These are phyloP conservation scores for Calonectria pauciramosa DNA, from an alignment of 2,329 filamentous ascomycete genomes.

Conservation along the genomic window DNA sequence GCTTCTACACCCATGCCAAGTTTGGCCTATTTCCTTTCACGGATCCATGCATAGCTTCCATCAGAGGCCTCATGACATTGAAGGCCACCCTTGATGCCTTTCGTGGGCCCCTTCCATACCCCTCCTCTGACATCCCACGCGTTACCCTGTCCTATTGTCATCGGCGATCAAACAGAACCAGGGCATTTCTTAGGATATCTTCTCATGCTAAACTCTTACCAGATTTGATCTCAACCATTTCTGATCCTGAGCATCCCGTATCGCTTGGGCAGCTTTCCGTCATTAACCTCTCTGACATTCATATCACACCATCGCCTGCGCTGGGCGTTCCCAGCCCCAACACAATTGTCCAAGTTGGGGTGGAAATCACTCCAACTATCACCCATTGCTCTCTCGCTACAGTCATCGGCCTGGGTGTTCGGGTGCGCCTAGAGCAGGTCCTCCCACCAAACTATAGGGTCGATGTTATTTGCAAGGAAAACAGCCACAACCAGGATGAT, in stretches of 20 bases:
- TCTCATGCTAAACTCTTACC: constrained; percentile 38
- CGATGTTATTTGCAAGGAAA: constrained; percentile 94
- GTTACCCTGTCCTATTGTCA: not conserved
- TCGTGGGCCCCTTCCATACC: not conserved
- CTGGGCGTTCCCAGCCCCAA: constrained; percentile 59
- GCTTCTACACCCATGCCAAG: not conserved
- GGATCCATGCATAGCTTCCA: constrained; percentile 6
- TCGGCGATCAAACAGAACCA: not conserved
- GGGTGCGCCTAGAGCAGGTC: constrained; percentile 90
- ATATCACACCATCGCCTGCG: constrained; percentile 68
- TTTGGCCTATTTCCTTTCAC: constrained; percentile 14
- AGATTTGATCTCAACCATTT: constrained; percentile 96
- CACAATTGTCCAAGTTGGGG: constrained; percentile 79
- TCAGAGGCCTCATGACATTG: not conserved
- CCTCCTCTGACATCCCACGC: not conserved
- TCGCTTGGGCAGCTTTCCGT: constrained; percentile 94
- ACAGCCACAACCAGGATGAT: constrained; percentile 94
- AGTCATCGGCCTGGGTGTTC: constrained; percentile 93
- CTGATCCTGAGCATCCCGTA: constrained; percentile 95
- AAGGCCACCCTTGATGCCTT: not conserved
- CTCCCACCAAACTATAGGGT: constrained; percentile 92
- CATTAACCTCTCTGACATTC: constrained; percentile 95
- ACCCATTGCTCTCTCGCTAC: constrained; percentile 97
- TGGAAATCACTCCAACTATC: constrained; percentile 95
- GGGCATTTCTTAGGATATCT: not conserved